Evolutionary conservation across 2,329 filamentous ascomycete species (phyloP), one percentile per base, ranked within the genome.

Genomic region (Ophiostoma novo-ulmi): DNA sequence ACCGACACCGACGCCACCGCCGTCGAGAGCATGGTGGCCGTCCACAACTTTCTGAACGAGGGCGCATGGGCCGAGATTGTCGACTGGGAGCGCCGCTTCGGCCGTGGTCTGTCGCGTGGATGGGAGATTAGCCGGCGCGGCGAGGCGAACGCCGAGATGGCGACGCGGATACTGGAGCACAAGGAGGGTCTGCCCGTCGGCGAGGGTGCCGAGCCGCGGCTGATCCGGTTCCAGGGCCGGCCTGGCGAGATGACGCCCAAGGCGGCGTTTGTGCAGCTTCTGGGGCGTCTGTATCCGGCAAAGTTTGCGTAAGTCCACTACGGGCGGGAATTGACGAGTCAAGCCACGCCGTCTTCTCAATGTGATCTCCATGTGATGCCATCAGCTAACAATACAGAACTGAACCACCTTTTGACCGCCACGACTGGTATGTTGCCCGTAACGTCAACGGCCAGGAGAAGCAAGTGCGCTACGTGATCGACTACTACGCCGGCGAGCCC

Each of bases 21-120:
- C 3, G 94, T 99, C 17, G 94, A 97, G 80, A 89, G 90, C 77
- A 99, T 99, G 95, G 95, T 99, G 6, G 91, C 93, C 0, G 93
- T 98, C 13, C 95, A 99, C 84, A 99, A 99, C 81, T 98, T 97
- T 77, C 81, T 99, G 72, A 99, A 99, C 79, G 95, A 99, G 80
- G 95, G 95, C 74, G 95, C 95, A 8, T 99, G 95, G 95, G 86
- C 87, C 22, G 95, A 99, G 84, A 97, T 99, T 77, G 86, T 95
- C 74, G 91, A 91, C 61, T 98, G 94, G 94, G 95, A 99, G 83
- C 86, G 89, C 70, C 88, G 94, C 69, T 99, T 98, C 78, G 84
- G 87, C 26, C 85, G 85, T 44, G 95, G 95, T 0, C 80, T 97
- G 35, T 82, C 80, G 72, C 84, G 86, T 66, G 93, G 91, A 58